phyloP scores from a whole-genome alignment of 1,284 basidiomycete genomes.

The Irpex sp. region DNA sequence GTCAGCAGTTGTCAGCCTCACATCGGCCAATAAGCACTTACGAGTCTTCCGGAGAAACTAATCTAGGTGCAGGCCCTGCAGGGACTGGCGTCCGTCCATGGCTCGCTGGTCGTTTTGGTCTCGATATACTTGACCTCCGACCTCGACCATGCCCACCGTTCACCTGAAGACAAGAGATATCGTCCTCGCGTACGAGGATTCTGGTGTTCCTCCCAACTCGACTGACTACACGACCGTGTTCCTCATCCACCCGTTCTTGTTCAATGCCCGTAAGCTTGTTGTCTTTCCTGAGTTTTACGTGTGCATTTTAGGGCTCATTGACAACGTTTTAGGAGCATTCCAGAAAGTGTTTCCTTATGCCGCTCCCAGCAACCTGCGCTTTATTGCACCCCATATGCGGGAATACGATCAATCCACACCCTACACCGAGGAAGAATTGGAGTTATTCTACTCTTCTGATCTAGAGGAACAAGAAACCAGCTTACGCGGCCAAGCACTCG shows the following conservation, averaged over 20 bases:
- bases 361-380: neutral
- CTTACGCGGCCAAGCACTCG: neutral
- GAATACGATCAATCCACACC: conserved; percentile 6
- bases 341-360: neutral
- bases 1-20: too few relatives aligned
- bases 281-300: neutral
- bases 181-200: conserved; percentile 15
- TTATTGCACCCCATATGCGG: conserved; percentile 12
- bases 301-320: too few relatives aligned
- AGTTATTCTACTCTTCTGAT: neutral
- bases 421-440: conserved; percentile 3
- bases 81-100: too few relatives aligned
- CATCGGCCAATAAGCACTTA: too few relatives aligned
- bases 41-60: too few relatives aligned
- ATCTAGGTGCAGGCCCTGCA: too few relatives aligned
- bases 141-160: neutral
- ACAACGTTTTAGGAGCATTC: neutral
- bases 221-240: conserved; percentile 17
- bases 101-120: neutral
- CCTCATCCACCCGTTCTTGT: conserved; percentile 15
- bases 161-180: neutral
- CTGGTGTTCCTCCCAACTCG: conserved; percentile 10
- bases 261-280: conserved; percentile 16
- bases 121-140: neutral
- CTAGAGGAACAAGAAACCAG: neutral